Percentiles rank a stretch among this genome's conserved stretches.
Evolutionary conservation across 2,329 filamentous ascomycete species (phyloP).

Genomic region (Fusarium annulatum): DNA sequence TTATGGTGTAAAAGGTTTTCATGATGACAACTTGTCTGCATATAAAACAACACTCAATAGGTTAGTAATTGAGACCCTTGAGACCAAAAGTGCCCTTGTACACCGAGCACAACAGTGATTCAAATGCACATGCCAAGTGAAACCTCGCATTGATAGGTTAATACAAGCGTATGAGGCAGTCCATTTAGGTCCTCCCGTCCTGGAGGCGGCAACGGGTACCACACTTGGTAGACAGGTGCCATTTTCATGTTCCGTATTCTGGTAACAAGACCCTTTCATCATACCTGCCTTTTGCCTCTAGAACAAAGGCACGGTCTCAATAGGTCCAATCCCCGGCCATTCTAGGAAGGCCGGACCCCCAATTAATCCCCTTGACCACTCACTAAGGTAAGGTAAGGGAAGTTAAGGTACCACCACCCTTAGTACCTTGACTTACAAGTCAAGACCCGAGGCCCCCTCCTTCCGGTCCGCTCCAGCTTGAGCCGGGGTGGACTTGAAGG

Average conservation of each 20-base stretch:
- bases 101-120: not conserved
- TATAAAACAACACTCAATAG: not conserved
- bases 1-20: not conserved
- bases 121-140: constrained; percentile 16
- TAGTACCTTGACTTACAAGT: not conserved
- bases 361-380: constrained; percentile 5
- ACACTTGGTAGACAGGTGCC: constrained; percentile 23
- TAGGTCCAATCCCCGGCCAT: constrained; percentile 20
- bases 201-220: constrained; percentile 29
- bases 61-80: not conserved
- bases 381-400: not conserved
- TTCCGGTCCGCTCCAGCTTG: constrained; percentile 16
- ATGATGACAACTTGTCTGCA: constrained; percentile 13
- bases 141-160: constrained; percentile 19
- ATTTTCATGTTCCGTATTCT: constrained; percentile 21
- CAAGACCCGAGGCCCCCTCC: constrained; percentile 5
- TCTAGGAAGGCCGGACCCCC: constrained; percentile 18
- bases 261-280: constrained; percentile 13
- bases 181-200: not conserved
- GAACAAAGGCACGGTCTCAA: constrained; percentile 23
- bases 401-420: not conserved
- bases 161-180: not conserved
- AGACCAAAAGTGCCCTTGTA: constrained; percentile 1
- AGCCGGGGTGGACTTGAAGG: constrained; percentile 13
- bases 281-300: constrained; percentile 16